phyloP scores from a whole-genome alignment of 148 eudicot genomes.

The Amaranthus palmeri region DNA sequence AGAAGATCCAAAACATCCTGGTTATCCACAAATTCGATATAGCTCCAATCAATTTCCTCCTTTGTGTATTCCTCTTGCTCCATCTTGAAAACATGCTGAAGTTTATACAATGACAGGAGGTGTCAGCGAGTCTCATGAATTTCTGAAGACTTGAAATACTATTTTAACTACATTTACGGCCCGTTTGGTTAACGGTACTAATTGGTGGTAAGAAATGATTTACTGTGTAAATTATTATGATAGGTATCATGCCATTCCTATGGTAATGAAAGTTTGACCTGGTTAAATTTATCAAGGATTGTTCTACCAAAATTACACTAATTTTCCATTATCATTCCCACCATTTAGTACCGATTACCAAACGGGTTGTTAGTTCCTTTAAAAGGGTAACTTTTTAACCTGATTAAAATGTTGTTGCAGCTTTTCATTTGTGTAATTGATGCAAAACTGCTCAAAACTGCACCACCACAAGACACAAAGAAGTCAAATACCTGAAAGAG shows the following conservation, averaged over 20 bases:
- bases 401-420: conserved; percentile 98
- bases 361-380: no score
- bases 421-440: conserved; percentile 96
- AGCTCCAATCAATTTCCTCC: conserved; percentile 95
- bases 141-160: conserved; percentile 8
- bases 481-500: conserved; percentile 8
- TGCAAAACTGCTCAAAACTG: conserved; percentile 99
- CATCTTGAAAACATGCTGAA: conserved; percentile 97
- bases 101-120: conserved; percentile 21
- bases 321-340: no score
- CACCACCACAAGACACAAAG: conserved; percentile 25
- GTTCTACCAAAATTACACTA: no score
- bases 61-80: conserved; percentile 93
- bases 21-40: conserved; percentile 94
- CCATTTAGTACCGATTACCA: no score
- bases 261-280: no score
- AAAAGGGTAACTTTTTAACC: conserved; percentile 31
- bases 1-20: conserved; percentile 97
- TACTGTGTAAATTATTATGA: neutral
- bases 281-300: no score
- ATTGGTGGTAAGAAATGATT: no score
- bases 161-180: neutral
- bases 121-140: neutral
- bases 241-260: neutral
- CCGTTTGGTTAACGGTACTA: no score